These are phyloP conservation scores for Dioszegia hungarica DNA, from an alignment of 768 basidiomycete genomes.

Conservation along the genomic window DNA sequence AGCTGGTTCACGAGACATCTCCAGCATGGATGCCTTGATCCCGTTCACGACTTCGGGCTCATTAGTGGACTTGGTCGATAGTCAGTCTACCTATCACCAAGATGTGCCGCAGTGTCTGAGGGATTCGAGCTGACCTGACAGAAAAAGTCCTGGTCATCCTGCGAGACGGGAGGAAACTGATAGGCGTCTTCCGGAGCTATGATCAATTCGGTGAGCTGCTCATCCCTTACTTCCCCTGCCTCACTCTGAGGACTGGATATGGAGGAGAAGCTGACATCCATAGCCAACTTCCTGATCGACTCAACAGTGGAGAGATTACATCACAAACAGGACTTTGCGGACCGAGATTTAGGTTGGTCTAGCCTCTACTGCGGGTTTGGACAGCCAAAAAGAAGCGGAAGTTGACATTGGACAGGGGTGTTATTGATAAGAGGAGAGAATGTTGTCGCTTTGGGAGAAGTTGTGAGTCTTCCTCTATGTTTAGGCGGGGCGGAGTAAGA, in stretches of 20 bases:
- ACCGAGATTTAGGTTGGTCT: slow-evolving; percentile 50
- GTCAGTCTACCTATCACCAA: slow-evolving; percentile 60
- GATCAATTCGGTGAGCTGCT: slow-evolving; percentile 86
- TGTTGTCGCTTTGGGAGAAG: slow-evolving; percentile 92
- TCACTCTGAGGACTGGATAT: not conserved
- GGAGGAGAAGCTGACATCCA: not conserved
- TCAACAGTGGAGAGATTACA: slow-evolving; percentile 93
- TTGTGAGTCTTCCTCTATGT: slow-evolving; percentile 59
- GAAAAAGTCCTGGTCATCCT: slow-evolving; percentile 98
- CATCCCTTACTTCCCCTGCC: not conserved
- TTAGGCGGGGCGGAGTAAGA: not conserved
- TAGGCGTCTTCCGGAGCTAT: slow-evolving; percentile 92
- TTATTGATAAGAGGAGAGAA: slow-evolving; percentile 97
- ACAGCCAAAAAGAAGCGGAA: too few relatives aligned
- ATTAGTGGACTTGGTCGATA: slow-evolving; percentile 98
- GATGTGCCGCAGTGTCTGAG: slow-evolving; percentile 53
- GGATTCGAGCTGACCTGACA: slow-evolving; percentile 43
- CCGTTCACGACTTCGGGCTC: slow-evolving; percentile 99
- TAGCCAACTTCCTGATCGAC: slow-evolving; percentile 96
- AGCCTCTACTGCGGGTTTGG: not conserved
- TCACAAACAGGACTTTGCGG: slow-evolving; percentile 79
- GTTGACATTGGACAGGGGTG: slow-evolving; percentile 63
- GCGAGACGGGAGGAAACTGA: slow-evolving; percentile 90
- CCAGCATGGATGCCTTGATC: slow-evolving; percentile 83
- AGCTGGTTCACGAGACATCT: too few relatives aligned